phyloP scores from a whole-genome alignment of 164 flowering plant species.

The Amborella trichopoda region DNA sequence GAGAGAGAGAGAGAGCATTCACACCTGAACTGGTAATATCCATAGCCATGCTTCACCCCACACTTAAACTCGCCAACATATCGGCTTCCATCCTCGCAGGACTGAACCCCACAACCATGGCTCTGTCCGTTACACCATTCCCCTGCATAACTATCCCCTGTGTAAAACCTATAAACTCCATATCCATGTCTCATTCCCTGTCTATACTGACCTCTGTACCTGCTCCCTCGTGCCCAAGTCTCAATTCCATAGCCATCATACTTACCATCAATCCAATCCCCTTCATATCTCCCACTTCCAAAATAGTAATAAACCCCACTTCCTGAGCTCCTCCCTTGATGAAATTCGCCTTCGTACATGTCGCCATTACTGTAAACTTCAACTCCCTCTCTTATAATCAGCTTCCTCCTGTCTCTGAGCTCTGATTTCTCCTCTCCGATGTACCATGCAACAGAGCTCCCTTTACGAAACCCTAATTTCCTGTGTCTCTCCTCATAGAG shows the following conservation, averaged over 20 bases:
- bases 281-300: slow-evolving; percentile 71
- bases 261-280: too few relatives aligned
- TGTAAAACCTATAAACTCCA: too few relatives aligned
- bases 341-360: slow-evolving; percentile 86
- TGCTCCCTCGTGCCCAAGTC: too few relatives aligned
- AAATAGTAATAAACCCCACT: slow-evolving; percentile 80
- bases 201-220: slow-evolving; percentile 70
- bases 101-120: slow-evolving; percentile 80
- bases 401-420: slow-evolving; percentile 5
- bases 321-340: slow-evolving; percentile 67
- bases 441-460: slow-evolving; percentile 56
- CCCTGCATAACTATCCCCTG: too few relatives aligned
- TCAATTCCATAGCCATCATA: too few relatives aligned
- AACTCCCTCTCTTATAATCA: slow-evolving; percentile 44
- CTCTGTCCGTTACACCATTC: slow-evolving; percentile 92
- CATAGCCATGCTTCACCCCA: slow-evolving; percentile 88
- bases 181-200: slow-evolving; percentile 67
- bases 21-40: slow-evolving; percentile 88
- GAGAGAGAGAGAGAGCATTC: not conserved
- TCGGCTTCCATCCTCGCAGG: slow-evolving; percentile 95
- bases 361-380: slow-evolving; percentile 89
- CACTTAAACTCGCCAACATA: slow-evolving; percentile 77
- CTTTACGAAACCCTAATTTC: slow-evolving; percentile 13
- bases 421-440: slow-evolving; percentile 28
- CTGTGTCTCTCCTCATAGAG: slow-evolving; percentile 18